Conservation (phyloP, 2,329 filamentous ascomycete species). For the Phialemonium atrogriseum region DNA sequence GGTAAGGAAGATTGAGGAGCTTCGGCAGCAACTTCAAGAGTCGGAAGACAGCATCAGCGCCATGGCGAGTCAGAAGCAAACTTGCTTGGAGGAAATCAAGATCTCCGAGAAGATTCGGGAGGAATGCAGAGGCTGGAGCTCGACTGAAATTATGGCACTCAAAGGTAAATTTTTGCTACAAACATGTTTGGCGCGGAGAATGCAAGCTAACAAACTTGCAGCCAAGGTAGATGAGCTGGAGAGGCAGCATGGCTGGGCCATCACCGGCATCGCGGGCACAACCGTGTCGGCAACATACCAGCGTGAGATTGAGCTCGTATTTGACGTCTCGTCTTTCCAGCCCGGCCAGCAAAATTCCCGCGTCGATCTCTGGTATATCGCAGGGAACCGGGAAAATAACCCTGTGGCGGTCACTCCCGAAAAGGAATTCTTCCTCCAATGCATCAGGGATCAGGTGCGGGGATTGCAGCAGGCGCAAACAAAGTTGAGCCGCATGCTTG, state of each 20-base stretch:
- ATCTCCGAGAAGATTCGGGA: constrained; percentile 78
- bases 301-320: constrained; percentile 64
- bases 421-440: constrained; percentile 67
- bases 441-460: constrained; percentile 60
- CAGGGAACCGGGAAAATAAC: constrained; percentile 44
- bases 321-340: constrained; percentile 58
- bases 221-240: constrained; percentile 60
- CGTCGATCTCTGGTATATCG: constrained; percentile 66
- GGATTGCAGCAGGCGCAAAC: constrained; percentile 51
- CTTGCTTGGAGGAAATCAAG: constrained; percentile 65
- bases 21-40: constrained; percentile 58
- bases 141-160: constrained; percentile 68
- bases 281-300: constrained; percentile 67
- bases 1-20: constrained; percentile 54
- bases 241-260: constrained; percentile 60
- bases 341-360: constrained; percentile 35
- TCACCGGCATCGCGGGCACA: constrained; percentile 54
- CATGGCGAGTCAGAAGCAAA: constrained; percentile 57
- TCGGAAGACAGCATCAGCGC: constrained; percentile 58
- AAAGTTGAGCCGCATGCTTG: constrained; percentile 48
- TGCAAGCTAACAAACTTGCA: constrained; percentile 31
- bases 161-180: constrained; percentile 49
- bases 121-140: constrained; percentile 83
- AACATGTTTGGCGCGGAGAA: background rate
- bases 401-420: constrained; percentile 51